Base-by-base conservation (phyloP, 2,329 filamentous ascomycete species). In the Colletotrichum sp. region DNA sequence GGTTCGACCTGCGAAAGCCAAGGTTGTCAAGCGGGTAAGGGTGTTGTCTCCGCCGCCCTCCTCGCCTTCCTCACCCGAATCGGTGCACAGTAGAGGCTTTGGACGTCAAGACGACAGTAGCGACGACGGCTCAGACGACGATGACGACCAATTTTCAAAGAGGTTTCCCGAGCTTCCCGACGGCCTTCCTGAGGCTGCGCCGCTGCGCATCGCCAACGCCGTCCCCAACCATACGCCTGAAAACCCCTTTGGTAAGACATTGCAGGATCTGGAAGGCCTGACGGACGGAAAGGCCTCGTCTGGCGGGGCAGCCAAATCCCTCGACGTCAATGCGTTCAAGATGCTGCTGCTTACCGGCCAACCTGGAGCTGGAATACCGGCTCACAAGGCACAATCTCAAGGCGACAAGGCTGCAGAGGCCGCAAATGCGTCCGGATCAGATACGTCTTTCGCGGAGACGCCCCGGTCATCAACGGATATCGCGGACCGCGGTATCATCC, bases 271-370 rank as follows among this genome's bases (percentile, higher is more conserved):
- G 68, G 89, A 91, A 30, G 79, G 81, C 6, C 78, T 79, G 26
- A 82, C 79, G 38, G 81, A 85, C 48, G 80, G 81, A 52, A 79
- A 82, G 21, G 80, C 85, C 26, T 52, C 34, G 81, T 83, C 56
- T 38, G 66, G 52, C 18, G 70, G 62, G 15, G 78, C 81, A 3
- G 79, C 78, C 21, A 88, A 85, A 78, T 85, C 91, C 0, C 84
- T 96, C 77, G 94, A 97, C 81, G 95, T 96, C 1, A 92, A 95
- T 81, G 92, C 94, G 9, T 97, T 97, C 85, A 93, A 93, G 80
- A 90, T 93, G 75, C 85, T 97, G 76, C 88, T 97, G 64, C 88
- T 97, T 85, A 97, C 94, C 0, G 95, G 95, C 24, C 91, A 92
- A 79, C 82, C 90, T 78, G 64, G 75, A 60, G 77, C 79, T 77